A percentile compares a stretch with the other conserved stretches of the same genome.
Evolutionary conservation across 129 eudicot species (phyloP).

Genomic region (Arctium lappa): DNA sequence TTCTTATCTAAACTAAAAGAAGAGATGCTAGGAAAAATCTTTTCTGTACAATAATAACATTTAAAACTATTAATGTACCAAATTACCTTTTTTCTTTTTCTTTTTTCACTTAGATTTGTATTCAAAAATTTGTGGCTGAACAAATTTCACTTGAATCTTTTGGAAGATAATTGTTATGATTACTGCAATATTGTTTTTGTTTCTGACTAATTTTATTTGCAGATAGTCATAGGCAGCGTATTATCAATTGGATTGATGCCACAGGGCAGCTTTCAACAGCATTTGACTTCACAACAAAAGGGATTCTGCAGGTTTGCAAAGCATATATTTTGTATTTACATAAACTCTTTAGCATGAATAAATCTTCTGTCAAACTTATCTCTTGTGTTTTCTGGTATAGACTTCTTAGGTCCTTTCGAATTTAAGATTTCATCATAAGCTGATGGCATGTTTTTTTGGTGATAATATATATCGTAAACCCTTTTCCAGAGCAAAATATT

Average conservation of each 20-base stretch:
- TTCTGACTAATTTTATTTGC: conserved; percentile 27
- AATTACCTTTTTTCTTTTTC: neutral
- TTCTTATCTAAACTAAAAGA: neutral
- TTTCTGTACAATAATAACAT: neutral
- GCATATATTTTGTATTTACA: neutral
- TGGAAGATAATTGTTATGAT: neutral
- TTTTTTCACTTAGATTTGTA: neutral
- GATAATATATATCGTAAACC: neutral
- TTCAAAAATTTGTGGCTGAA: neutral
- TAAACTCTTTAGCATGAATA: neutral
- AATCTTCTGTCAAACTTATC: neutral
- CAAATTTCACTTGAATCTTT: neutral
- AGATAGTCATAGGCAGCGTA: conserved; percentile 97
- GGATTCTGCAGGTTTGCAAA: conserved; percentile 72
- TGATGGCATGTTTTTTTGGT: neutral
- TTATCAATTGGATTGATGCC: conserved; percentile 84
- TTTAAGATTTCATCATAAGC: neutral
- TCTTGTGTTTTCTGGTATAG: neutral
- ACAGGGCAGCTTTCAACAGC: conserved; percentile 80
- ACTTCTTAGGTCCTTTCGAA: neutral
- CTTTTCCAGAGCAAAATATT: neutral
- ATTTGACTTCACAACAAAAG: conserved; percentile 95
- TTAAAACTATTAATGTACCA: neutral
- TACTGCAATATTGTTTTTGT: neutral
- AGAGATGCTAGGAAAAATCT: neutral